Evolutionary conservation across 2,329 filamentous ascomycete species (phyloP), one percentile per base, ranked within the genome.

Genomic region (Paramyrothecium sp.): DNA sequence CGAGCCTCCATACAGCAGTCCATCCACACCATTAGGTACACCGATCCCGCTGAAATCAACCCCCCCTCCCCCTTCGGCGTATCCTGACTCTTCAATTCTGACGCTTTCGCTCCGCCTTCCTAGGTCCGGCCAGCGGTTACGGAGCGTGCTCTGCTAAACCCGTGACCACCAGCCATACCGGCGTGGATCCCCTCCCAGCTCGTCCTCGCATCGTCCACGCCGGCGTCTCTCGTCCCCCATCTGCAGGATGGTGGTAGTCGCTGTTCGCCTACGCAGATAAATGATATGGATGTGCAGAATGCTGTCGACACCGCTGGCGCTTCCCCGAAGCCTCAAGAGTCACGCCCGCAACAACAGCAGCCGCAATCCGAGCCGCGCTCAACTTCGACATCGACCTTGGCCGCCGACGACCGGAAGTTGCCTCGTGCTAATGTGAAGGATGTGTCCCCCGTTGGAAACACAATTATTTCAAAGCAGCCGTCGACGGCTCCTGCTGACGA

Each of bases 261-360:
- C 77, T 72, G 67, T 73, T 70, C 67, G 69, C 69, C 75, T 72
- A 73, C 73, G 70, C 71, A 81, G 80, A 80, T 85, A 81, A 83
- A 84, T 86, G 83, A 80, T 78, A 86, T 86, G 83, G 83, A 86
- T 85, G 83, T 82, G 83, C 83, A 85, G 78, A 85, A 86, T 86
- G 83, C 81, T 81, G 78, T 79, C 77, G 82, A 83, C 79, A 79
- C 78, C 72, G 72, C 77, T 73, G 71, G 74, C 73, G 79, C 81
- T 80, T 80, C 80, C 69, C 75, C 79, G 67, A 54, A 60, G 57
- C 56, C 63, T 61, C 49, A 63, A 65, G 55, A 60, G 38, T 58
- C 54, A 53, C 55, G 55, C 33, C 30, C 17, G 38, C 51, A 53
- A 21, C 51, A 41, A 8, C 51, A 53, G 51, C 51, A 41, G 33